Evolutionary conservation across 441 rosid genomes (phyloP), one percentile per base, ranked within the genome.

Genomic region (Croton setiger): DNA sequence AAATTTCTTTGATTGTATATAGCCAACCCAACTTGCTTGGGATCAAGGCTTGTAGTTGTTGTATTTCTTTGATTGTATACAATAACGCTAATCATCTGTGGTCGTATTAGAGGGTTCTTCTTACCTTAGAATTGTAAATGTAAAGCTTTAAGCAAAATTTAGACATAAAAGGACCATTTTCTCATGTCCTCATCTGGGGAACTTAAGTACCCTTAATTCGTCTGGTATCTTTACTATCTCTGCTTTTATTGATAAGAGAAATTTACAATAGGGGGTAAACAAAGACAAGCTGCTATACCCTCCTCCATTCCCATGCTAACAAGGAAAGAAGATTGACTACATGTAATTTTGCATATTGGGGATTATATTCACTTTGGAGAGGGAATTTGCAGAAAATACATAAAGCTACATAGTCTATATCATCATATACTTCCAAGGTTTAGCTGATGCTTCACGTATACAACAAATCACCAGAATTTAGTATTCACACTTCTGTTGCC

Each of bases 401-500:
- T 27, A 27, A 27, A 27, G 31, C 31, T 27, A 27, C 31, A 27
- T 27, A 27, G 31, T 2, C 31, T 27, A 27, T 27, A 27, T 27
- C 31, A 27, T 27, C 31, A 27, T 27, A 2, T 27, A 27, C 31
- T 27, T 27, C 31, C 31, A 20, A 11, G 57, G 17, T 54, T 37
- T 45, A 9, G 56, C 8, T 10, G 31, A 11, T 52, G 11, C 56
- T 27, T 52, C 31, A 9, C 27, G 5, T 52, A 39, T 39, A 7
- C 10, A 20, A 27, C 56, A 52, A 52, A 20, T 52, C 43, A 4
- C 43, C 43, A 39, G 8, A 8, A 4, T 20, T 18, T 4, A 43
- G 23, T 18, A n/a, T 41, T 72, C 75, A 81, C 63, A 55, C 74
- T 72, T 79, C 53, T 37, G 85, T 41, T 18, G 79, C 56, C 70